Evolutionary conservation across 495 filamentous ascomycete species (phyloP).

Genomic region (Rusavskia elegans): DNA sequence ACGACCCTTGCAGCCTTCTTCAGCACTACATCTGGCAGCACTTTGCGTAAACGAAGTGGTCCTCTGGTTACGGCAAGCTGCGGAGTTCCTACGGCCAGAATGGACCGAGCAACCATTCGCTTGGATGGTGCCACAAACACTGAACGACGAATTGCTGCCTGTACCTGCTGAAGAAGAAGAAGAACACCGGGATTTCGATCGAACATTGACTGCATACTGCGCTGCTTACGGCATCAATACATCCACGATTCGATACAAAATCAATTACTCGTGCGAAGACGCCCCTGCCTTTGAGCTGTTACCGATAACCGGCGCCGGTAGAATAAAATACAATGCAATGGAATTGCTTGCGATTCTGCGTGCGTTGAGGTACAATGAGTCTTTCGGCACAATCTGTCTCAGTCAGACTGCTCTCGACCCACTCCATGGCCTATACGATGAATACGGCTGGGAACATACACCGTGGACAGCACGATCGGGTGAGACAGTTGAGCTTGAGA

Average conservation of each 20-base stretch:
- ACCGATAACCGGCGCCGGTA: slow-evolving; percentile 38
- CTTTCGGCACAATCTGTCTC: slow-evolving; percentile 76
- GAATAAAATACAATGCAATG: slow-evolving; percentile 45
- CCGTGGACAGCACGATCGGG: slow-evolving; percentile 41
- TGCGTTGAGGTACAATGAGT: slow-evolving; percentile 81
- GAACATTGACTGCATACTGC: slow-evolving; percentile 76
- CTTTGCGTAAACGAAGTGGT: slow-evolving; percentile 63
- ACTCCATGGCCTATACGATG: slow-evolving; percentile 45
- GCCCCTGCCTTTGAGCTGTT: slow-evolving; percentile 72
- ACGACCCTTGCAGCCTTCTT: slow-evolving; percentile 47
- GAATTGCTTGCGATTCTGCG: slow-evolving; percentile 80
- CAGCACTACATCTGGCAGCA: slow-evolving; percentile 62
- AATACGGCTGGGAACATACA: slow-evolving; percentile 46
- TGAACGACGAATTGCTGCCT: slow-evolving; percentile 49
- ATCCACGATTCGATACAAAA: slow-evolving; percentile 58
- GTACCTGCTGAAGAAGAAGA: slow-evolving; percentile 46
- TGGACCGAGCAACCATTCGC: slow-evolving; percentile 62
- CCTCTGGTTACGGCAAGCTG: slow-evolving; percentile 51
- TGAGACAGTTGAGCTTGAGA: slow-evolving; percentile 37
- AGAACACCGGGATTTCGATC: slow-evolving; percentile 65
- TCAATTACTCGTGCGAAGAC: slow-evolving; percentile 64
- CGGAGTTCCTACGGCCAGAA: slow-evolving; percentile 65
- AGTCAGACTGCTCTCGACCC: slow-evolving; percentile 52
- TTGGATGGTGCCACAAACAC: slow-evolving; percentile 42
- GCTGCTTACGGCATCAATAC: slow-evolving; percentile 59